Percentiles rank a stretch among this genome's conserved stretches.
Conservation (phyloP, 495 filamentous ascomycete species). For the Neurospora hispaniola region DNA sequence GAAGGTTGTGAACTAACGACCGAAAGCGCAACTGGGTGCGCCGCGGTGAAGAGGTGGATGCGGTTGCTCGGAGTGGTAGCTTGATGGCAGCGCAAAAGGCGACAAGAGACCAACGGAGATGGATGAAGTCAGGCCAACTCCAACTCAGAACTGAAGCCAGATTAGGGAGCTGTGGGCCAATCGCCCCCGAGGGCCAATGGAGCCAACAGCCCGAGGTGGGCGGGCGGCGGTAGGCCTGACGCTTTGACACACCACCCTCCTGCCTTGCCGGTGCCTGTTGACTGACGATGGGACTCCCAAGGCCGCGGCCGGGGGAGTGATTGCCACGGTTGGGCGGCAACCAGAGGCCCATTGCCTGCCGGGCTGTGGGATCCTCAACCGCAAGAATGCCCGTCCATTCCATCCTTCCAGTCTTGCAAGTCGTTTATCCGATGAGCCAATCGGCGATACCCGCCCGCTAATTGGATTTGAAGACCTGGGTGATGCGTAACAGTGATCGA, state of each 20-base stretch:
- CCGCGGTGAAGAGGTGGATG: not conserved
- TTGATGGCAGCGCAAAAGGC: not conserved
- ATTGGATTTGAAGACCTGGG: too few relatives aligned
- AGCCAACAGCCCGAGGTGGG: not conserved
- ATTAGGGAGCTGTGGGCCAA: not conserved
- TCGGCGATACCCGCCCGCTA: not conserved
- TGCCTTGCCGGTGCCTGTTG: not conserved
- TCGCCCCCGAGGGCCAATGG: not conserved
- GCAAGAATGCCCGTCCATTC: not conserved
- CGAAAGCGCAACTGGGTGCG: not conserved
- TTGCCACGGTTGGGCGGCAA: not conserved
- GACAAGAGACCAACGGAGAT: not conserved
- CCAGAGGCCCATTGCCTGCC: not conserved
- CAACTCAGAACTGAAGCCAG: not conserved
- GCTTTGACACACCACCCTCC: not conserved
- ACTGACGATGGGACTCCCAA: not conserved
- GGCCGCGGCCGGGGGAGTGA: not conserved
- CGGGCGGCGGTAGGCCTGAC: not conserved
- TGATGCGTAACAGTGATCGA: not conserved
- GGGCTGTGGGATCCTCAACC: not conserved
- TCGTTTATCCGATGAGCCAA: constrained; percentile 13
- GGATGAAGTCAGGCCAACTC: not conserved
- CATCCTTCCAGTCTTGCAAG: not conserved
- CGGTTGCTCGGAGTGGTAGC: not conserved
- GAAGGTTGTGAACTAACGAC: not conserved